Conservation (phyloP, 2,329 filamentous ascomycete species). For the Cadophora sp. region DNA sequence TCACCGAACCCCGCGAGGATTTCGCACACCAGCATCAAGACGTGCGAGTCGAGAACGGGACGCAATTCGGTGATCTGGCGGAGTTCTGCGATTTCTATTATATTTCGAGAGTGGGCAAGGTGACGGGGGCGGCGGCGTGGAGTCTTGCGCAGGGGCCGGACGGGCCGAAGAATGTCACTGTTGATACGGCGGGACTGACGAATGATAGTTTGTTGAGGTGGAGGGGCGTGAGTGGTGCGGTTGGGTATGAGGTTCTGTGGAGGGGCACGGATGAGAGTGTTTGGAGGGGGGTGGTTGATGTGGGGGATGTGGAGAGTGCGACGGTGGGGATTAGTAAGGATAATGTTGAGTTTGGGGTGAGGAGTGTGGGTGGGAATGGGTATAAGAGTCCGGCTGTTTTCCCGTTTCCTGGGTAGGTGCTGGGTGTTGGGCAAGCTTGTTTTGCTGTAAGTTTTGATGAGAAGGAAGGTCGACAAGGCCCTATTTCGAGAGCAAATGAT, state of each 20-base stretch:
- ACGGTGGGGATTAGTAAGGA: constrained; percentile 61
- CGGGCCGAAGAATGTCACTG: constrained; percentile 54
- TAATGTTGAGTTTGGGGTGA: constrained; percentile 62
- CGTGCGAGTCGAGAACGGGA: constrained; percentile 54
- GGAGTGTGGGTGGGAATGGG: constrained; percentile 57
- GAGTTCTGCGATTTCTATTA: constrained; percentile 65
- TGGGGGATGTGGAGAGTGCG: constrained; percentile 53
- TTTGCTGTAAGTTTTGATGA: not conserved
- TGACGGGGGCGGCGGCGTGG: constrained; percentile 62
- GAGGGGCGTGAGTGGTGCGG: constrained; percentile 51
- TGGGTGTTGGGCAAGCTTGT: not conserved
- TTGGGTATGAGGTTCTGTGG: constrained; percentile 63
- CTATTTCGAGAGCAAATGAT: too few relatives aligned
- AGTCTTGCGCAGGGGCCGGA: constrained; percentile 58
- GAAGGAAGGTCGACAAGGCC: too few relatives aligned
- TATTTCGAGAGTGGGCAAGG: constrained; percentile 58
- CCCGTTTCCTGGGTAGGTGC: constrained; percentile 23
- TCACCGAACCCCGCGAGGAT: constrained; percentile 64
- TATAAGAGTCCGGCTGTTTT: constrained; percentile 53
- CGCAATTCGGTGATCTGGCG: constrained; percentile 60
- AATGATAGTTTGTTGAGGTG: constrained; percentile 59
- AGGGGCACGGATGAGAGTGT: constrained; percentile 55
- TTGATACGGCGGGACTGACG: constrained; percentile 53
- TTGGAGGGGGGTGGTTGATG: constrained; percentile 56
- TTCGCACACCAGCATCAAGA: constrained; percentile 65